phyloP scores from a whole-genome alignment of 2,329 filamentous ascomycete species.

The Epichloe sibirici region DNA sequence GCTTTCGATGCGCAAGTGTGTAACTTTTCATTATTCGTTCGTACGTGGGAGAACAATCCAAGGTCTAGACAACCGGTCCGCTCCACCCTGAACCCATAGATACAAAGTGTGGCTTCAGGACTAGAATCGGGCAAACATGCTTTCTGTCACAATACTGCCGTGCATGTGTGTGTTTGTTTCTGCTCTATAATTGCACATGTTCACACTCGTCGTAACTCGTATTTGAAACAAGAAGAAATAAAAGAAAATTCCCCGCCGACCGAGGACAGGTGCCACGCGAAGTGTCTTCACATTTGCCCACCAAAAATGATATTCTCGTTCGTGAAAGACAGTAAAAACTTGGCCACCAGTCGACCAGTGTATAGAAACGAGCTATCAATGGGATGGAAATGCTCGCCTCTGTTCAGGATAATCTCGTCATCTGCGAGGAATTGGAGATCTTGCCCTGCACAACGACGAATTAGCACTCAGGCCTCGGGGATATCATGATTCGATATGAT shows the following conservation, averaged over 20 bases:
- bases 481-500: neutral
- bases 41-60: constrained; percentile 50
- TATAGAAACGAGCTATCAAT: constrained; percentile 38
- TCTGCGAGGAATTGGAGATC: constrained; percentile 30
- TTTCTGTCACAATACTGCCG: constrained; percentile 1
- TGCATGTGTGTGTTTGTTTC: neutral
- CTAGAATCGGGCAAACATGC: constrained; percentile 51
- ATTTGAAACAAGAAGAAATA: neutral
- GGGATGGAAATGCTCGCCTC: constrained; percentile 33
- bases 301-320: constrained; percentile 37
- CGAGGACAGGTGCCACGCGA: neutral
- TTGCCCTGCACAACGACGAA: constrained; percentile 16
- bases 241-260: neutral
- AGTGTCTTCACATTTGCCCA: constrained; percentile 10
- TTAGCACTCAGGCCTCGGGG: neutral
- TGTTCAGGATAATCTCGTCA: constrained; percentile 33
- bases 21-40: constrained; percentile 46
- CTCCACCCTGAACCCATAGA: constrained; percentile 53
- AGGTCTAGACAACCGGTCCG: constrained; percentile 57
- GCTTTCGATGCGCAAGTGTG: constrained; percentile 44
- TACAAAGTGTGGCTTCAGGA: constrained; percentile 43
- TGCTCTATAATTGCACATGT: neutral
- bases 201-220: neutral
- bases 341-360: constrained; percentile 38
- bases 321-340: constrained; percentile 43